phyloP scores from a whole-genome alignment of 192 early-diverging fungal genomes.

The Linderina pennispora region DNA sequence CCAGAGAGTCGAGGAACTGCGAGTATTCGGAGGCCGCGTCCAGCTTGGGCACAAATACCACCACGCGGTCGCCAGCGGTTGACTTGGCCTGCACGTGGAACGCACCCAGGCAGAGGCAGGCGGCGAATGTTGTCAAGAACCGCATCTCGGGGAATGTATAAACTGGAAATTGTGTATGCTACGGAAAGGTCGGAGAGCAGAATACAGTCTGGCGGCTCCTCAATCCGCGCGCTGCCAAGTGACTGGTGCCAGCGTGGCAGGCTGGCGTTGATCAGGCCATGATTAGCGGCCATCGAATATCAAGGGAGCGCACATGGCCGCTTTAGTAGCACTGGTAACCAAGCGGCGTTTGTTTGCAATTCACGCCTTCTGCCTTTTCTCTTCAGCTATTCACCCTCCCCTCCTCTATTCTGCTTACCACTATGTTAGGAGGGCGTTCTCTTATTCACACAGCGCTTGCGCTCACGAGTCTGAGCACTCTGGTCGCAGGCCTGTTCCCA shows the following conservation, averaged over 20 bases:
- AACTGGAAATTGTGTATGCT: no score
- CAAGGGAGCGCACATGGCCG: no score
- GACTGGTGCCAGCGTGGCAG: no score
- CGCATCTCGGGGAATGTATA: constrained; percentile 8
- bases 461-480: constrained; percentile 6
- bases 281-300: no score
- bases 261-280: no score
- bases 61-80: constrained; percentile 54
- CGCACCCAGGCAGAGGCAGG: constrained; percentile 7
- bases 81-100: constrained; percentile 49
- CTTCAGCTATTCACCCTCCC: not conserved
- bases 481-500: constrained; percentile 29
- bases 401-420: not conserved
- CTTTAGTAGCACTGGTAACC: no score
- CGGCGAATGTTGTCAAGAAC: constrained; percentile 3
- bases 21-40: constrained; percentile 25
- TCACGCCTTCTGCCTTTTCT: no score
- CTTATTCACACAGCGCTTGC: constrained; percentile 12
- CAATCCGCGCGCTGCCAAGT: no score
- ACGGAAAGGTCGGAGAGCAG: no score
- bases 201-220: no score
- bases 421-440: constrained; percentile 11
- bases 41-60: constrained; percentile 62
- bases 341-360: no score
- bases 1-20: constrained; percentile 54